A percentile compares a stretch with the other conserved stretches of the same genome.
phyloP scores from a whole-genome alignment of 2,329 filamentous ascomycete species.

The Claviceps sp. region DNA sequence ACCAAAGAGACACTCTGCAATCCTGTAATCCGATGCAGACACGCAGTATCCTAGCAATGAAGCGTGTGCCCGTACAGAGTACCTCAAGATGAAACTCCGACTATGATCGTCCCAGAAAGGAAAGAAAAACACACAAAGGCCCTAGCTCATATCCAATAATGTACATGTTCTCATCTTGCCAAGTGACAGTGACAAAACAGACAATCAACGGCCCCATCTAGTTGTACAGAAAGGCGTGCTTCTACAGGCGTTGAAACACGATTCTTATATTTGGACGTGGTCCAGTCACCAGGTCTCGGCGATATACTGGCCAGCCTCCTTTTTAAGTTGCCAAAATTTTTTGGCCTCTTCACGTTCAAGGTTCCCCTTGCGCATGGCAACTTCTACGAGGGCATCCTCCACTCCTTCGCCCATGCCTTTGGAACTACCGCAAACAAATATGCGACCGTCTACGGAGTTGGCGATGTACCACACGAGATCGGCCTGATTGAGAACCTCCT shows the following conservation, averaged over 20 bases:
- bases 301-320: constrained; percentile 88
- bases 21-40: too few relatives aligned
- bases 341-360: constrained; percentile 68
- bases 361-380: constrained; percentile 86
- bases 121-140: too few relatives aligned
- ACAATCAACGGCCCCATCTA: too few relatives aligned
- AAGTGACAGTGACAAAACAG: too few relatives aligned
- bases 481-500: constrained; percentile 80
- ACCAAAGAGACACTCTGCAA: too few relatives aligned
- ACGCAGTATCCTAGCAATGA: too few relatives aligned
- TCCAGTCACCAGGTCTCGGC: constrained; percentile 56
- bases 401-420: constrained; percentile 98
- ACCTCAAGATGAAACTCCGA: too few relatives aligned
- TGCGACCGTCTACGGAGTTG: constrained; percentile 86
- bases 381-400: constrained; percentile 72
- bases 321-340: constrained; percentile 86
- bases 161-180: too few relatives aligned
- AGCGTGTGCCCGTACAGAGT: too few relatives aligned
- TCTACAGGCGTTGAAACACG: too few relatives aligned
- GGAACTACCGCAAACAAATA: constrained; percentile 92
- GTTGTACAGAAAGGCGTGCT: neutral
- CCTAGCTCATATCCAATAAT: too few relatives aligned
- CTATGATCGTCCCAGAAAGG: too few relatives aligned
- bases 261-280: neutral
- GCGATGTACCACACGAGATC: constrained; percentile 98